A percentile compares a stretch with the other conserved stretches of the same genome.
Evolutionary conservation across 1,284 basidiomycete species (phyloP).

Genomic region (Cryptococcus maquisensis): DNA sequence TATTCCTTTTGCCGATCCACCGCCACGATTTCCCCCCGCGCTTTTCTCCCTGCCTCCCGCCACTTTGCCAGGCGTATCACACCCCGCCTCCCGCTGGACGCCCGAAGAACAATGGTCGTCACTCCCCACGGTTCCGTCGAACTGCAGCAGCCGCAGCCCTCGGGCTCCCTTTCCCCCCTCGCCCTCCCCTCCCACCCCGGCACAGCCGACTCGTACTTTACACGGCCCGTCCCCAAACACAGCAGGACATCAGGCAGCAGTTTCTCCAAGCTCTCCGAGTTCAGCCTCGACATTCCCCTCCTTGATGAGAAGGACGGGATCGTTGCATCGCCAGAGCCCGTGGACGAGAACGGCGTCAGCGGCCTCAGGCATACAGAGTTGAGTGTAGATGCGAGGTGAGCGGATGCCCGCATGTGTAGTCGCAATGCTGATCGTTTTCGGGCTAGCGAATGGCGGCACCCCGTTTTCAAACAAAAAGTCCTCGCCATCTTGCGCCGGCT

Average conservation of each 20-base stretch:
- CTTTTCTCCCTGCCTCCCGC: no score
- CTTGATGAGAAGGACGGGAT: constrained; percentile 14
- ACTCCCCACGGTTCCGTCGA: not conserved
- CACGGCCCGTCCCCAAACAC: constrained; percentile 18
- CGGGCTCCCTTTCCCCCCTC: not conserved
- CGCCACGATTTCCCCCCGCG: no score
- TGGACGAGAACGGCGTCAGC: constrained; percentile 52
- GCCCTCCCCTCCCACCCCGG: not conserved
- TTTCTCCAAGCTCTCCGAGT: constrained; percentile 45
- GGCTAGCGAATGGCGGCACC: constrained; percentile 44
- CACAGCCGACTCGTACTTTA: constrained; percentile 14
- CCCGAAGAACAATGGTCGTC: not conserved
- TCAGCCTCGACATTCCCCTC: constrained; percentile 33
- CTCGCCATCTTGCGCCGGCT: constrained; percentile 36
- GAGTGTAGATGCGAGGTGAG: constrained; percentile 69
- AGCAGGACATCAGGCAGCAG: constrained; percentile 37
- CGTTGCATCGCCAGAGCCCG: constrained; percentile 14
- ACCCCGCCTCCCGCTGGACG: not conserved
- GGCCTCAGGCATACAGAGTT: constrained; percentile 62
- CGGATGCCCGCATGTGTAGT: not conserved
- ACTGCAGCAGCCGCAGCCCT: not conserved
- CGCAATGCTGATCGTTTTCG: not conserved
- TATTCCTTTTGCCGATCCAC: no score
- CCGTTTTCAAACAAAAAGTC: constrained; percentile 47
- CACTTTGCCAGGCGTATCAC: not conserved